Evolutionary conservation across 805 yeast species (phyloP).

Genomic region (Ascoidea tarda): DNA sequence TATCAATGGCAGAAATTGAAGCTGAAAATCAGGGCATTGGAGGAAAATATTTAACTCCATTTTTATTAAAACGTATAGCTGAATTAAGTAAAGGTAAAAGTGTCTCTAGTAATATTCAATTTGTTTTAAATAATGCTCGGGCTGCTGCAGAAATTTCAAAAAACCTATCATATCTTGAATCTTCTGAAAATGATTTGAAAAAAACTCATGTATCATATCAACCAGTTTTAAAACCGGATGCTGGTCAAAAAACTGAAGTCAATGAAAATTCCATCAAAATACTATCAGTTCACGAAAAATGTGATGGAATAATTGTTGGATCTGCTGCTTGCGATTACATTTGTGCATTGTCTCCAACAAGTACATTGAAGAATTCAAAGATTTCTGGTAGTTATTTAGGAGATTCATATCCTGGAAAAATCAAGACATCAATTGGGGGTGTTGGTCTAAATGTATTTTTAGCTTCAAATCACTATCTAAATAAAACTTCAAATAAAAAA

Average conservation of each 20-base stretch:
- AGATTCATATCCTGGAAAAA: constrained; percentile 54
- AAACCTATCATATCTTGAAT: constrained; percentile 28
- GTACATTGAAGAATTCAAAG: no score
- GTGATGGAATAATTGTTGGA: constrained; percentile 42
- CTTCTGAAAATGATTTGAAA: constrained; percentile 8
- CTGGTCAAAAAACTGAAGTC: neutral
- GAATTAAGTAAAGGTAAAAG: constrained; percentile 56
- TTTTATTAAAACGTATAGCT: constrained; percentile 50
- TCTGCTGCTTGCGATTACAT: constrained; percentile 66
- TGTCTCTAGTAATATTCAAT: constrained; percentile 54
- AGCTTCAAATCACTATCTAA: constrained; percentile 32
- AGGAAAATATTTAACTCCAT: constrained; percentile 78
- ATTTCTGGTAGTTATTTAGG: constrained; percentile 18
- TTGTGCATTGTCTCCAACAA: constrained; percentile 16
- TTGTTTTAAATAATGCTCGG: constrained; percentile 65
- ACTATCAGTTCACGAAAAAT: neutral
- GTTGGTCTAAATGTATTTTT: constrained; percentile 69
- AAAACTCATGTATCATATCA: neutral
- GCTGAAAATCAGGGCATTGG: constrained; percentile 37
- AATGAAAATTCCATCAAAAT: neutral
- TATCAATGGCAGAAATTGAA: constrained; percentile 39
- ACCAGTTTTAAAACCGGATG: neutral
- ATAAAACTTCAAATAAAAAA: constrained; percentile 12
- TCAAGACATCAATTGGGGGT: constrained; percentile 56
- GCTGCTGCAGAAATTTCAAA: constrained; percentile 56